A percentile compares a stretch with the other conserved stretches of the same genome.
These are phyloP conservation scores for Scopulariopsis brevicaulis DNA, from an alignment of 2,329 filamentous ascomycete genomes.

Conservation along the genomic window DNA sequence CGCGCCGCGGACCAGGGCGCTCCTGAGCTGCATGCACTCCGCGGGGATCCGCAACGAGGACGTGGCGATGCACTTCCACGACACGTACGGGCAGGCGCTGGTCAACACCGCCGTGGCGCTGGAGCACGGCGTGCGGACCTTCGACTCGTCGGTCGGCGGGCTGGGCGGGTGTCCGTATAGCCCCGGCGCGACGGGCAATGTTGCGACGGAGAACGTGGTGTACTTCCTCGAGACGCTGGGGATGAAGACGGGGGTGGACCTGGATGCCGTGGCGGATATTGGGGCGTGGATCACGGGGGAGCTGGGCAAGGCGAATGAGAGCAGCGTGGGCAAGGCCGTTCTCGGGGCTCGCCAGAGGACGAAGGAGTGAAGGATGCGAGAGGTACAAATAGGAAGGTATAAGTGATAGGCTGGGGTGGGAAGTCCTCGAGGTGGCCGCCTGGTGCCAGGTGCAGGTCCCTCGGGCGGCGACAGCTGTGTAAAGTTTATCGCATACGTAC, in stretches of 20 bases:
- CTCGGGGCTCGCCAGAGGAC: slow-evolving; percentile 30
- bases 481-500: too few species aligned
- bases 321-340: slow-evolving; percentile 56
- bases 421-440: neutral
- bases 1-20: slow-evolving; percentile 52
- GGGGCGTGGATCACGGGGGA: slow-evolving; percentile 61
- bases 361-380: neutral
- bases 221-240: slow-evolving; percentile 67
- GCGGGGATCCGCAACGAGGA: slow-evolving; percentile 60
- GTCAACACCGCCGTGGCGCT: slow-evolving; percentile 70
- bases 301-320: slow-evolving; percentile 51
- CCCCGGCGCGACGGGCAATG: slow-evolving; percentile 77
- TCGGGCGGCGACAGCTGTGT: neutral
- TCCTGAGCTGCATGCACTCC: slow-evolving; percentile 52
- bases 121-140: slow-evolving; percentile 65
- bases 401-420: neutral
- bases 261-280: slow-evolving; percentile 55
- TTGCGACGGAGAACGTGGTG: slow-evolving; percentile 74
- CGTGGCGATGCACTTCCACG: slow-evolving; percentile 77
- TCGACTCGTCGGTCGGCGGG: slow-evolving; percentile 71
- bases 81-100: slow-evolving; percentile 79
- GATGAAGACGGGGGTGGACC: slow-evolving; percentile 60
- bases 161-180: slow-evolving; percentile 79
- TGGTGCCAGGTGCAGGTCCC: neutral
- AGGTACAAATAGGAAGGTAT: neutral